Percentiles rank a stretch among this genome's conserved stretches.
These are phyloP conservation scores for Stephania yunnanensis DNA, from an alignment of 164 flowering plant species.

Conservation along the genomic window DNA sequence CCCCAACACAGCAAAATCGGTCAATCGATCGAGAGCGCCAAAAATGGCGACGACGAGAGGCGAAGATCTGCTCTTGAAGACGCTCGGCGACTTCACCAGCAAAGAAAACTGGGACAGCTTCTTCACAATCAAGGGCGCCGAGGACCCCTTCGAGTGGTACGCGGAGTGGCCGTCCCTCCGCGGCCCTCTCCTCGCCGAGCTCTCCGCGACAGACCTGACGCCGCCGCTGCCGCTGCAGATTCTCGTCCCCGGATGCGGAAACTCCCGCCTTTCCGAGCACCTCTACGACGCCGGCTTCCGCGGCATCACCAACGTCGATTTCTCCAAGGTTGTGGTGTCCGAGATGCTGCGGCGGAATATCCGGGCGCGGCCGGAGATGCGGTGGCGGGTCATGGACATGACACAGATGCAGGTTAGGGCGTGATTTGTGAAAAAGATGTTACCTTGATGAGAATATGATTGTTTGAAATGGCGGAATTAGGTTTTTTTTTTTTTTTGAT, in stretches of 20 bases:
- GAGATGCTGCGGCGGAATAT: slow-evolving; percentile 80
- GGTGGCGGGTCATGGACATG: slow-evolving; percentile 97
- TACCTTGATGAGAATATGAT: not conserved
- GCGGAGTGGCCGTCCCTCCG: slow-evolving; percentile 77
- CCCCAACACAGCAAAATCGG: not conserved
- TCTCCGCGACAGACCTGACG: slow-evolving; percentile 17
- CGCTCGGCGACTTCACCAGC: slow-evolving; percentile 87
- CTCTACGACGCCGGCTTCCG: slow-evolving; percentile 75
- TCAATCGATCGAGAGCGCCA: not conserved
- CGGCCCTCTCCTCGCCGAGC: slow-evolving; percentile 40
- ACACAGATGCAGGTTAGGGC: slow-evolving; percentile 68
- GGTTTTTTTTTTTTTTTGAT: not conserved
- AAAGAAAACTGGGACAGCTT: slow-evolving; percentile 94
- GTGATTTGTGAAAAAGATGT: not conserved
- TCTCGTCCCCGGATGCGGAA: slow-evolving; percentile 92
- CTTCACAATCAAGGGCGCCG: slow-evolving; percentile 62
- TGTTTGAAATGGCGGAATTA: not conserved
- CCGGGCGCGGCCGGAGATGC: slow-evolving; percentile 63
- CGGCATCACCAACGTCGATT: slow-evolving; percentile 71
- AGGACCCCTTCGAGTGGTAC: slow-evolving; percentile 90
- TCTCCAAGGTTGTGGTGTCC: slow-evolving; percentile 83
- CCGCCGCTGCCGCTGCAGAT: slow-evolving; percentile 29
- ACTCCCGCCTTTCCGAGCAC: slow-evolving; percentile 73
- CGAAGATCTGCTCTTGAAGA: slow-evolving; percentile 36
- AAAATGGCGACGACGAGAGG: not conserved